These are phyloP conservation scores for Ammopiptanthus mongolicus DNA, from an alignment of 306 rosid species.

Conservation along the genomic window DNA sequence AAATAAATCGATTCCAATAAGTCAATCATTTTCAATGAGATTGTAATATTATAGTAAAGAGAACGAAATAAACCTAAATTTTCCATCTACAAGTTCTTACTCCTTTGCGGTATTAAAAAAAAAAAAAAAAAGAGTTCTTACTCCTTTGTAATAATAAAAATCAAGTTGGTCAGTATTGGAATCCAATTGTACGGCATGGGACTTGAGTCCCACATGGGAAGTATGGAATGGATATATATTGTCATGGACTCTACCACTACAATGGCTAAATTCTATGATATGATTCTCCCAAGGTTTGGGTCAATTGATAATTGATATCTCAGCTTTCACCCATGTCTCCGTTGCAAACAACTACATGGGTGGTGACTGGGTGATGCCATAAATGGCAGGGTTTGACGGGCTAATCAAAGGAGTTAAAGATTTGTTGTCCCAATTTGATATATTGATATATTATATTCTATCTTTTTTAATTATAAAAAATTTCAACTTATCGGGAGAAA, in stretches of 20 bases:
- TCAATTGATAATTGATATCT: too few species aligned
- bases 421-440: too few species aligned
- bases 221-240: not conserved
- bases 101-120: not conserved
- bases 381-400: not conserved
- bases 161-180: not conserved
- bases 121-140: too few species aligned
- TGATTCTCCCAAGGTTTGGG: not conserved
- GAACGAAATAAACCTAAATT: not conserved
- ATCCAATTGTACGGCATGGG: not conserved
- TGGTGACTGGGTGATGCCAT: not conserved
- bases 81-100: not conserved
- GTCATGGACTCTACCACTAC: not conserved
- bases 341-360: not conserved
- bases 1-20: slow-evolving; percentile 6
- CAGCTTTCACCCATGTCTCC: not conserved
- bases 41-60: slow-evolving; percentile 14
- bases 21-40: slow-evolving; percentile 9
- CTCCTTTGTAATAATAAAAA: not conserved
- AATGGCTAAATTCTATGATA: not conserved
- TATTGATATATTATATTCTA: too few species aligned
- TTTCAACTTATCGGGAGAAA: too few species aligned
- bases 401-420: not conserved
- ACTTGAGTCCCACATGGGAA: not conserved
- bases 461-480: too few species aligned